phyloP scores from a whole-genome alignment of 2,329 filamentous ascomycete species.

The Ilyonectria destructans region DNA sequence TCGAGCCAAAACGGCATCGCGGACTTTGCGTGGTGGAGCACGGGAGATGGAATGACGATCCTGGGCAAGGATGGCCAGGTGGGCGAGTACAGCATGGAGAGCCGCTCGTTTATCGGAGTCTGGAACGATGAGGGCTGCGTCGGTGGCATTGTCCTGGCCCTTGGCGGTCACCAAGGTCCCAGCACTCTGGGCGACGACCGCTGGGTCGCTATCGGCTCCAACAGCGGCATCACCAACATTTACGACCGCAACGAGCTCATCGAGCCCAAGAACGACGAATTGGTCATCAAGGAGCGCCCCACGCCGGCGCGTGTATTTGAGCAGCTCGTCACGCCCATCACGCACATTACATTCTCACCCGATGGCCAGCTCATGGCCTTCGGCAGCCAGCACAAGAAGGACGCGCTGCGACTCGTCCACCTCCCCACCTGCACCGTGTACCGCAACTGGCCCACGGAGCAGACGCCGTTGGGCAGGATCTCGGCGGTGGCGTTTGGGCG shows the following conservation, averaged over 20 bases:
- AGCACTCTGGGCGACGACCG: conserved; percentile 80
- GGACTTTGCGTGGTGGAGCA: conserved; percentile 94
- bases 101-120: conserved; percentile 80
- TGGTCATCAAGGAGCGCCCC: conserved; percentile 76
- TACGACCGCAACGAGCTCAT: conserved; percentile 86
- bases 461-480: conserved; percentile 89
- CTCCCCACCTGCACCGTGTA: conserved; percentile 94
- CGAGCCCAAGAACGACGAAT: conserved; percentile 55
- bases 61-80: conserved; percentile 91
- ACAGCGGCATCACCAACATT: conserved; percentile 91
- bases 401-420: conserved; percentile 90
- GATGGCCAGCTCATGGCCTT: conserved; percentile 94
- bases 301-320: conserved; percentile 83
- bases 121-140: conserved; percentile 95
- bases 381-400: conserved; percentile 88
- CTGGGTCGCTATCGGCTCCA: conserved; percentile 91
- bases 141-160: conserved; percentile 84
- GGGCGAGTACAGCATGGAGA: conserved; percentile 86
- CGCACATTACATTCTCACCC: conserved; percentile 84
- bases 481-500: conserved; percentile 80
- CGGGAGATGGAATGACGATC: conserved; percentile 86
- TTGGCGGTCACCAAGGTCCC: conserved; percentile 80
- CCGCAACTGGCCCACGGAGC: conserved; percentile 95
- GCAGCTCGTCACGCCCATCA: conserved; percentile 90
- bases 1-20: conserved; percentile 88